phyloP scores from a whole-genome alignment of 441 rosid species.

The Gossypium lobatum region DNA sequence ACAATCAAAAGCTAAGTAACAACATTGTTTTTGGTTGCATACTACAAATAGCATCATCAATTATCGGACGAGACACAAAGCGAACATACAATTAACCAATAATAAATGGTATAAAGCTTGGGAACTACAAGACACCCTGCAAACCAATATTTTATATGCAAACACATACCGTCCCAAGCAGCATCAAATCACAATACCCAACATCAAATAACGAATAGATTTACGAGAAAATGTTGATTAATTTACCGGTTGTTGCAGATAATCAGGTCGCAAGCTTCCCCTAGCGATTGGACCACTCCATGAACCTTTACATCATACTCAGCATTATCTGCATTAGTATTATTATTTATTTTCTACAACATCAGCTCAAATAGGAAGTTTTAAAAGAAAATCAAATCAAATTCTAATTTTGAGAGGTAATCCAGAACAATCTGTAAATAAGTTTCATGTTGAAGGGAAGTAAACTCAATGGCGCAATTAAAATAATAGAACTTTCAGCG shows the following conservation, averaged over 20 bases:
- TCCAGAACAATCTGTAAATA: background rate
- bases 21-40: background rate
- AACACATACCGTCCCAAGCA: background rate
- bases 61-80: background rate
- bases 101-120: conserved; percentile 3
- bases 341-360: background rate
- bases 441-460: background rate
- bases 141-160: conserved; percentile 5
- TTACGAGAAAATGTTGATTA: background rate
- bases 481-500: background rate
- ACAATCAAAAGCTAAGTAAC: background rate
- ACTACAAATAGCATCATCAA: background rate
- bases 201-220: background rate
- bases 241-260: conserved; percentile 57
- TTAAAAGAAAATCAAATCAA: background rate
- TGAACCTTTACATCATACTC: conserved; percentile 62
- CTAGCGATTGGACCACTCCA: conserved; percentile 55
- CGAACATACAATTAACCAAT: background rate
- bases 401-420: background rate
- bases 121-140: background rate
- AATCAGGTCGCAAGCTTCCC: conserved; percentile 65
- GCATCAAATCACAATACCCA: background rate
- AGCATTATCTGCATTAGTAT: conserved; percentile 41
- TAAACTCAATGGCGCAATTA: background rate
- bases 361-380: background rate